phyloP scores from a whole-genome alignment of 192 early-diverging fungal genomes.

The Ambispora gerdemannii region DNA sequence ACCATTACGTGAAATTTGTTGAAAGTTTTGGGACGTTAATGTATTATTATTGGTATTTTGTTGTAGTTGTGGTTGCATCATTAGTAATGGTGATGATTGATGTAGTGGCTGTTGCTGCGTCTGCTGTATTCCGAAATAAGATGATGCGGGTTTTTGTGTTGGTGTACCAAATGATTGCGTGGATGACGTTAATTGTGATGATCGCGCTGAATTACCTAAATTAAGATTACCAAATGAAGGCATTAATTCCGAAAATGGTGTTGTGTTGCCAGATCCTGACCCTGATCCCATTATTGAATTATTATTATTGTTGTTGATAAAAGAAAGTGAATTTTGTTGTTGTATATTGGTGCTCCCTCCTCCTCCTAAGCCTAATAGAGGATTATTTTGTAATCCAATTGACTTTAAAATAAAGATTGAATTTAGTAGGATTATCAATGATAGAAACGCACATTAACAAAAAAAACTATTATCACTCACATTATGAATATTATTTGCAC shows the following conservation, averaged over 20 bases:
- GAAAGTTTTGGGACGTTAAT: not conserved
- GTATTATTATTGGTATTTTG: not conserved
- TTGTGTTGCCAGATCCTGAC: not conserved
- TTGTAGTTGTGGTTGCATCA: not conserved
- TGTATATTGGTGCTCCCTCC: too few species aligned
- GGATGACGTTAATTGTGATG: too few species aligned
- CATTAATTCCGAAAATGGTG: not conserved
- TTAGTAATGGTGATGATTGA: too few species aligned
- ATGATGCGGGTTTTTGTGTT: not conserved
- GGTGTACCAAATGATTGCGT: too few species aligned
- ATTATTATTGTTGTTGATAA: too few species aligned
- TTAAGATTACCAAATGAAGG: not conserved
- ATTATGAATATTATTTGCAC: not conserved
- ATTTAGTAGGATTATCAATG: not conserved
- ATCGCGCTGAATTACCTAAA: too few species aligned
- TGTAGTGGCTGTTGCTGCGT: not conserved
- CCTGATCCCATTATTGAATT: not conserved
- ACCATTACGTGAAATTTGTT: not conserved
- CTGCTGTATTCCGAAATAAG: not conserved
- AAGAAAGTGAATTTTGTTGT: not conserved
- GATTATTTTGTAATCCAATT: not conserved
- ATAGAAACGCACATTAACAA: not conserved
- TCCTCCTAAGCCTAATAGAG: not conserved
- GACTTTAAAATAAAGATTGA: too few species aligned
- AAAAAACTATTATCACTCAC: not conserved